Evolutionary conservation across 2,329 filamentous ascomycete species (phyloP).

Genomic region (Epichloe brachyelytri): DNA sequence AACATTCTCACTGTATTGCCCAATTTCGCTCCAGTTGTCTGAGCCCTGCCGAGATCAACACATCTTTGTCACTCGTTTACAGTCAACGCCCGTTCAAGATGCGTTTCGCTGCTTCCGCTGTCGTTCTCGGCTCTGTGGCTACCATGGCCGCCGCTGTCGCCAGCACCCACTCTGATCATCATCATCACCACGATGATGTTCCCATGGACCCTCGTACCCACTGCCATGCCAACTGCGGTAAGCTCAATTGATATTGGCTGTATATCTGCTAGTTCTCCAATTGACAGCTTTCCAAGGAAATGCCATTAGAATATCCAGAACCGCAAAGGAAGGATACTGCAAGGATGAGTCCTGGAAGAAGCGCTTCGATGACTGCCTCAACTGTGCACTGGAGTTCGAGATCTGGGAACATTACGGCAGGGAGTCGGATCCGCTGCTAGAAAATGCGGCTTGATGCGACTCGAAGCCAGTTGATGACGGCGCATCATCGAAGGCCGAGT

Average conservation of each 20-base stretch:
- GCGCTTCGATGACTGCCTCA: slow-evolving; percentile 30
- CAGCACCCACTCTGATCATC: slow-evolving; percentile 11
- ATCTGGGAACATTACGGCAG: slow-evolving; percentile 32
- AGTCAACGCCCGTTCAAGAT: slow-evolving; percentile 11
- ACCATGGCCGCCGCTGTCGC: slow-evolving; percentile 11
- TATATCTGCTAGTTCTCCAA: too few relatives aligned
- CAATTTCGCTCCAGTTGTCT: too few relatives aligned
- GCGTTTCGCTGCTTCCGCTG: slow-evolving; percentile 14
- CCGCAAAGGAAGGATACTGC: slow-evolving; percentile 17
- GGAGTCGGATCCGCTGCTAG: slow-evolving; percentile 24
- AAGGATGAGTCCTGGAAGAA: slow-evolving; percentile 24
- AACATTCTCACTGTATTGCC: too few relatives aligned
- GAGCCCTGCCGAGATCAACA: too few relatives aligned
- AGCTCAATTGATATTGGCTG: slow-evolving; percentile 8
- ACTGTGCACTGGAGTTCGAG: slow-evolving; percentile 28
- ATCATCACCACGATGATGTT: slow-evolving; percentile 13
- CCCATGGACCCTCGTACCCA: slow-evolving; percentile 28
- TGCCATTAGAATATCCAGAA: slow-evolving; percentile 9
- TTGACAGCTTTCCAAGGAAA: slow-evolving; percentile 14
- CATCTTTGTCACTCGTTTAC: slow-evolving; percentile 6
- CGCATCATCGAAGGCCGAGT: slow-evolving; percentile 5
- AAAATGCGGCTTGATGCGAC: slow-evolving; percentile 18
- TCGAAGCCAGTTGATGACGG: slow-evolving; percentile 8
- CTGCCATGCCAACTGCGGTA: slow-evolving; percentile 39
- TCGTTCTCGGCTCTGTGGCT: slow-evolving; percentile 18